Evolutionary conservation across 2,329 filamentous ascomycete species (phyloP), one percentile per base, ranked within the genome.

Genomic region (Sarocladium kiliense): DNA sequence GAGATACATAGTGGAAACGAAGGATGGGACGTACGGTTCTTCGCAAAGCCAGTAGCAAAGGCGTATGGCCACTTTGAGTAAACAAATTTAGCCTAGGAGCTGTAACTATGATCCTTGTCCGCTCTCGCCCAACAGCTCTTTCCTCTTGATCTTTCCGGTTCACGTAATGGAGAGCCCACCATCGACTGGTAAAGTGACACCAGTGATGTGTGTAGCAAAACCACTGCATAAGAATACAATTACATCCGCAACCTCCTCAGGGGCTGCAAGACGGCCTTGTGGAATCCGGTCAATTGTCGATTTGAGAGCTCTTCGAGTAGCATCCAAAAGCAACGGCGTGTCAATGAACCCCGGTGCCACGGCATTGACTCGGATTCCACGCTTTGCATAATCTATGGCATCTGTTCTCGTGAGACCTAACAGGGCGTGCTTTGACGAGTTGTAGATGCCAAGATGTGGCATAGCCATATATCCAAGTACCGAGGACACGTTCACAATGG

Each of bases 311-410:
- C 16, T 5, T 5, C 36, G 36, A 18, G 36, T 39, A 10, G 6
- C 16, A n/a, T 39, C 16, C 6, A 10, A 18, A 18, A 39, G 9
- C 41, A 64, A 50, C 2, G 62, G 62, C 3, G 64, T 65, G 39
- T 62, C 59, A 1, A 58, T 63, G 41, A 59, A 63, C 1, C 62
- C 64, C 9, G 63, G 63, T 18, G 60, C 63, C 12, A 66, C 62
- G 5, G 65, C 66, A 54, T 72, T 70, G 41, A 72, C 61, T 14
- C 69, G 64, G 27, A 72, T 55, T 7, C 72, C 71, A 11, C 68
- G 57, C 7, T 65, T 65, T 2, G 71, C 68, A 58, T 74, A 73
- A 54, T 72, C 70, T 53, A 71, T 68, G 3, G 69, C 68, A 1
- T 70, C 69, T 3, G 66, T 70, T 18, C 44, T 37, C 16, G 57